Evolutionary conservation across 1,284 basidiomycete species (phyloP), one percentile per base, ranked within the genome.

Genomic region (Xerocomus minutiporus): DNA sequence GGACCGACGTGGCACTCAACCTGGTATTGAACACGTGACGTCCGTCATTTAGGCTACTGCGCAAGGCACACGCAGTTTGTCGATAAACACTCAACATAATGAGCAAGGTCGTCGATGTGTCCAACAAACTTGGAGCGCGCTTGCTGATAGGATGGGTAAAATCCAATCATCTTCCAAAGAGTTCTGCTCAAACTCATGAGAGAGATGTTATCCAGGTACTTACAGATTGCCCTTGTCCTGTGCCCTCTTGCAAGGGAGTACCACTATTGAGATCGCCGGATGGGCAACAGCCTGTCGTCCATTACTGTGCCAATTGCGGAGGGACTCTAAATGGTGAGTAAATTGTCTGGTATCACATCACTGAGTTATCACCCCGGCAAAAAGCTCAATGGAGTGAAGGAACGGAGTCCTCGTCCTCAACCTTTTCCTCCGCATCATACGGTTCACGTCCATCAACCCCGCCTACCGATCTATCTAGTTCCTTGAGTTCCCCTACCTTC

Each of bases 71-170:
- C 36, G 36, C 23, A 34, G n/a, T 46, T 51, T 39, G 38, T 45
- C 32, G 39, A 17, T 38, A 35, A 50, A 36, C 57, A n/a, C 32
- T 29, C 52, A 52, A 25, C 51, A 56, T 15, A 31, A 84, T 86
- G 81, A 73, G 73, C 47, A 74, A 70, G n/a, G 68, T 82, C 39
- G 64, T 73, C 41, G 78, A 85, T 61, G 76, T 85, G 9, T 80
- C 86, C 25, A 72, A 71, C 53, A 77, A 73, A 45, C 73, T 90
- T 15, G 85, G 84, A 6, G 79, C 85, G 59, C 86, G 81, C 56
- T 83, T 91, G 80, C 73, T 89, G 57, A 83, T 81, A 64, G 88
- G 88, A 58, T 91, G 88, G 88, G 88, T 86, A 58, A 52, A 76
- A 59, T 1, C 9, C 28, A 9, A 40, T 12, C 8, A 28, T n/a